Evolutionary conservation across 2,329 filamentous ascomycete genomes (phyloP).

Genomic region (Graphiopsis chlorocephala): DNA sequence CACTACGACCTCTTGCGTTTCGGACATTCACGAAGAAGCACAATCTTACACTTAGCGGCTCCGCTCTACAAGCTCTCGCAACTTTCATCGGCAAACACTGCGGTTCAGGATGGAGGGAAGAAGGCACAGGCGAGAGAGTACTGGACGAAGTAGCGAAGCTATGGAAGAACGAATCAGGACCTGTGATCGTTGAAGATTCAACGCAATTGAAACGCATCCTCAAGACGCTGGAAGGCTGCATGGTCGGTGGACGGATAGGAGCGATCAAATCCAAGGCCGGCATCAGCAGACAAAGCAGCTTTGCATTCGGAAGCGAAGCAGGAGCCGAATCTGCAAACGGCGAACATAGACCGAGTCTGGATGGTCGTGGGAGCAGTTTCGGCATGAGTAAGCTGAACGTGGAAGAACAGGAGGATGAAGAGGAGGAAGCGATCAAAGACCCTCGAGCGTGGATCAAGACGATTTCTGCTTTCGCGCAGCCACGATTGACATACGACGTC

Average conservation of each 20-base stretch:
- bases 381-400: constrained; percentile 50
- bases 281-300: constrained; percentile 62
- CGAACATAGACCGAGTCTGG: constrained; percentile 37
- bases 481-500: constrained; percentile 71
- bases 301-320: constrained; percentile 55
- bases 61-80: constrained; percentile 79
- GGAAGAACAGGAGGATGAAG: constrained; percentile 55
- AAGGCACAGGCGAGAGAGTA: constrained; percentile 86
- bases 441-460: constrained; percentile 81
- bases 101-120: constrained; percentile 93
- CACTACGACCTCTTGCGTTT: constrained; percentile 85
- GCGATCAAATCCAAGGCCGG: constrained; percentile 39
- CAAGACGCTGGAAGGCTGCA: constrained; percentile 78
- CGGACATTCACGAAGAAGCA: constrained; percentile 97
- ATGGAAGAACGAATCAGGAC: constrained; percentile 88
- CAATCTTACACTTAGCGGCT: constrained; percentile 84
- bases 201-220: constrained; percentile 75
- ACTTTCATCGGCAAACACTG: constrained; percentile 90
- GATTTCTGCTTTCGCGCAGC: constrained; percentile 80
- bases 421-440: constrained; percentile 63
- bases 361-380: constrained; percentile 64
- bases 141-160: constrained; percentile 85
- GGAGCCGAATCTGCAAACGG: constrained; percentile 20
- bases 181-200: constrained; percentile 82
- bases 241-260: constrained; percentile 76